Evolutionary conservation across 2,329 filamentous ascomycete species (phyloP).

Genomic region (Chrysoporthe puriensis): DNA sequence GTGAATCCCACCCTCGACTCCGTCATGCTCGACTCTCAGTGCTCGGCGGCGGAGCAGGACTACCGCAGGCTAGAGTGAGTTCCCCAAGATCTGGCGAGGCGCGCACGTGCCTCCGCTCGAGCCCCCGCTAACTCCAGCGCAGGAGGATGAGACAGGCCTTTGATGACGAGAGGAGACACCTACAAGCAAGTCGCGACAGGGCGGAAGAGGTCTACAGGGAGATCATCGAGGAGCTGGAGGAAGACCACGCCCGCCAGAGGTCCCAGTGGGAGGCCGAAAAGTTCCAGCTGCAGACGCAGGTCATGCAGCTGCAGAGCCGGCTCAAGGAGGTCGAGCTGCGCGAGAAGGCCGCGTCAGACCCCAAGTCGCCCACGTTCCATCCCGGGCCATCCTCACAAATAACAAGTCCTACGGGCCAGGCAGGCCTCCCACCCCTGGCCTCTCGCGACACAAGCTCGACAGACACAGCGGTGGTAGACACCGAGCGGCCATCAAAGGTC

Average conservation of each 20-base stretch:
- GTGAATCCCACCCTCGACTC: slow-evolving; percentile 15
- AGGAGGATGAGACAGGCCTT: slow-evolving; percentile 51
- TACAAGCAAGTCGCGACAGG: slow-evolving; percentile 57
- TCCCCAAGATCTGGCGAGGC: neutral
- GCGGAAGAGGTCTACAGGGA: slow-evolving; percentile 55
- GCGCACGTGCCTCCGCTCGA: neutral
- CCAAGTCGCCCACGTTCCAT: slow-evolving; percentile 29
- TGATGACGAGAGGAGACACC: slow-evolving; percentile 57
- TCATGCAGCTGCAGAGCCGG: slow-evolving; percentile 30
- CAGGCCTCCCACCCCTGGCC: slow-evolving; percentile 39
- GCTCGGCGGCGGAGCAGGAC: slow-evolving; percentile 14
- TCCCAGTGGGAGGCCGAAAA: slow-evolving; percentile 41
- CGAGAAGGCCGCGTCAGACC: slow-evolving; percentile 21
- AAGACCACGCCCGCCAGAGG: slow-evolving; percentile 22
- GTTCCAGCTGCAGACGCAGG: slow-evolving; percentile 35
- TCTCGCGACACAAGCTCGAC: slow-evolving; percentile 7
- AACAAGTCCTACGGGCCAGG: slow-evolving; percentile 39
- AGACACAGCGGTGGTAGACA: slow-evolving; percentile 17
- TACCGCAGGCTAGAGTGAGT: slow-evolving; percentile 25
- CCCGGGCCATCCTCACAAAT: slow-evolving; percentile 30
- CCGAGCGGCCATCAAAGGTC: slow-evolving; percentile 36
- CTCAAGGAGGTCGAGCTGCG: slow-evolving; percentile 29
- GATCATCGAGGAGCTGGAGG: slow-evolving; percentile 24
- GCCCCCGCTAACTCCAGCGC: neutral
- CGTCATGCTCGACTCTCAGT: slow-evolving; percentile 11